Evolutionary conservation across 2,329 filamentous ascomycete genomes (phyloP).

Genomic region (Rutstroemia sp.): DNA sequence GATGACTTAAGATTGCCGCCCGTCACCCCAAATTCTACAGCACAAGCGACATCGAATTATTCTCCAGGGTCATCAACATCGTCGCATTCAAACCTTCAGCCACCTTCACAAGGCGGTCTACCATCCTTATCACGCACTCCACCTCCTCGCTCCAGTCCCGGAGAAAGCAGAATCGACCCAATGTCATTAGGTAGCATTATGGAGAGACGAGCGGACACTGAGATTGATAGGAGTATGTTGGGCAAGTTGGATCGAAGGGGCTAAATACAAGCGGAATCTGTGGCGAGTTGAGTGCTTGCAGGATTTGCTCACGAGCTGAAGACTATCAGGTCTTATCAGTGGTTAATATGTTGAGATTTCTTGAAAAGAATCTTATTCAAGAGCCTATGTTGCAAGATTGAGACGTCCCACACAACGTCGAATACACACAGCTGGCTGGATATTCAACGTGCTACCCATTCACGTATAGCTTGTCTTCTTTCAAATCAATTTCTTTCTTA

Average conservation of each 20-base stretch:
- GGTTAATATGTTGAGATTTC: too few relatives aligned
- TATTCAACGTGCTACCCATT: too few relatives aligned
- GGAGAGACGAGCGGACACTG: conserved; percentile 26
- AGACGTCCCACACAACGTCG: too few relatives aligned
- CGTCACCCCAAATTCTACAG: conserved; percentile 23
- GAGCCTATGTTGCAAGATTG: too few relatives aligned
- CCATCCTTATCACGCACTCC: conserved; percentile 26
- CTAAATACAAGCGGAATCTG: conserved; percentile 11
- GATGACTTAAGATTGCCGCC: conserved; percentile 29
- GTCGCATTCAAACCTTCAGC: conserved; percentile 25
- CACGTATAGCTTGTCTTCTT: too few relatives aligned
- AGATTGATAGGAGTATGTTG: conserved; percentile 29
- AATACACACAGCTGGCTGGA: too few relatives aligned
- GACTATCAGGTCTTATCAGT: background rate
- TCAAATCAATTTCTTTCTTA: too few relatives aligned
- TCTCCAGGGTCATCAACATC: conserved; percentile 28
- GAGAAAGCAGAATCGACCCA: conserved; percentile 24
- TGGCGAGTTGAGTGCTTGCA: background rate
- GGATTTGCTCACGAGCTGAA: background rate
- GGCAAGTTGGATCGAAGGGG: conserved; percentile 24
- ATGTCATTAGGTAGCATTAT: conserved; percentile 30
- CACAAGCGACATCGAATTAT: conserved; percentile 22
- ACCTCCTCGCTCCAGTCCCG: conserved; percentile 26
- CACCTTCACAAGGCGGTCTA: conserved; percentile 16
- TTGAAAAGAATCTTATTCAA: too few relatives aligned